Evolutionary conservation across 1,139 yeast genomes (phyloP), one percentile per base, ranked within the genome.

Genomic region (Saccharomyces hybrid): DNA sequence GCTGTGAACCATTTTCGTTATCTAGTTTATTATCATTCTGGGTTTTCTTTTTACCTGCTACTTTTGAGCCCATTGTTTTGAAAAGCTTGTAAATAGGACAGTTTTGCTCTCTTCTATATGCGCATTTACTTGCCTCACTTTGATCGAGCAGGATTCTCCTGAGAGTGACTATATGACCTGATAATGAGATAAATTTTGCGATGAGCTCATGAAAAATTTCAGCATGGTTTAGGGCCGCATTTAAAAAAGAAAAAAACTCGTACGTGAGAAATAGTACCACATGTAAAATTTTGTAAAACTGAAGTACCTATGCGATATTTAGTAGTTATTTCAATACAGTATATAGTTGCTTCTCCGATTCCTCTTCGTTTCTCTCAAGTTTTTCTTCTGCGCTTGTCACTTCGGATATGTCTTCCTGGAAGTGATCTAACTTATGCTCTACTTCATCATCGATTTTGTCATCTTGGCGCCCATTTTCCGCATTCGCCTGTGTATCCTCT

Each of bases 361-460:
- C 59, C 50, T 14, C 34, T 23, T 59, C 56, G 5, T 32, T 13
- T n/a, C 56, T 56, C 30, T 58, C 58, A 4, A 53, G 61, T 6
- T 62, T 61, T 20, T 59, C 68, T 3, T 66, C 44, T 23, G 20
- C 11, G 26, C 6, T 4, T 16, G 16, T 16, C 23, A 2, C 44
- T 38, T 38, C n/a, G 20, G 44, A 38, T 38, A 6, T 38, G 44
- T 38, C 26, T 9, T 16, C 20, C 26, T 38, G 44, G 20, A 20
- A 23, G 44, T 38, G 20, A 11, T 38, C n/a, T 20, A 14, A 9
- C 20, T 38, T 38, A 38, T 9, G 23, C 23, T 38, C 26, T 9
- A 23, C 61, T n/a, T 59, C 59, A 31, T 56, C 60, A n/a, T 59
- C 55, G 6, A n/a, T 56, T 44, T 60, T 63, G 2, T 60, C 57